phyloP scores from a whole-genome alignment of 225 moss, liverwort and hornwort species.

The Antitrichia curtipendula region DNA sequence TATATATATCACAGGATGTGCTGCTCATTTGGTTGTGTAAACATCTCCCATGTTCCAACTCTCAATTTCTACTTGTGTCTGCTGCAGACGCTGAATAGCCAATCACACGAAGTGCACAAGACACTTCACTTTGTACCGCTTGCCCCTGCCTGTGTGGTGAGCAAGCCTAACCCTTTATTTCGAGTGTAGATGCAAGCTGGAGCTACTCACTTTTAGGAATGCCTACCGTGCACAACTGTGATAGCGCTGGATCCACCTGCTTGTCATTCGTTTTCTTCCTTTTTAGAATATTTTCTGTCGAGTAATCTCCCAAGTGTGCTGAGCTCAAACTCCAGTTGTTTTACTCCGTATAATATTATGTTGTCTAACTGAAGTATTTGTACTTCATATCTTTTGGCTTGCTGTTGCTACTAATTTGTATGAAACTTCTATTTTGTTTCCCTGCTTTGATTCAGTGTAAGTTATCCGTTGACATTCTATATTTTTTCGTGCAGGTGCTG shows the following conservation, averaged over 20 bases:
- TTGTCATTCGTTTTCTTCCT: neutral
- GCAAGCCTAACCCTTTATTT: neutral
- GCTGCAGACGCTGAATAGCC: constrained; percentile 75
- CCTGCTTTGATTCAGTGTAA: neutral
- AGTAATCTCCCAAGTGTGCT: neutral
- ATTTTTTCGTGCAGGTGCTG: constrained; percentile 51
- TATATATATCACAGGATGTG: neutral
- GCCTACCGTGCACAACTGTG: neutral
- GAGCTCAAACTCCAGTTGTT: neutral
- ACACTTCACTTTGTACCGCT: constrained; percentile 95
- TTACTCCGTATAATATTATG: neutral
- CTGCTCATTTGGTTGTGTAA: neutral
- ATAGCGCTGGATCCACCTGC: neutral
- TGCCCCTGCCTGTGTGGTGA: constrained; percentile 99
- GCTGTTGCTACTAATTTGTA: neutral
- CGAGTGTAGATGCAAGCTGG: neutral
- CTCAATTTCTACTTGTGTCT: neutral
- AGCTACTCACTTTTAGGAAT: neutral
- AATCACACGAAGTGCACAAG: constrained; percentile 97
- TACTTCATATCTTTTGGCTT: neutral
- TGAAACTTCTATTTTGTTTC: neutral
- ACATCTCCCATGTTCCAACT: neutral
- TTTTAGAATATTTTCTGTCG: neutral
- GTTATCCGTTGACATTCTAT: neutral
- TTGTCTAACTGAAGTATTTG: neutral